phyloP scores from a whole-genome alignment of 2,329 filamentous ascomycete species.

The Fusarium neocosmosporiellum region DNA sequence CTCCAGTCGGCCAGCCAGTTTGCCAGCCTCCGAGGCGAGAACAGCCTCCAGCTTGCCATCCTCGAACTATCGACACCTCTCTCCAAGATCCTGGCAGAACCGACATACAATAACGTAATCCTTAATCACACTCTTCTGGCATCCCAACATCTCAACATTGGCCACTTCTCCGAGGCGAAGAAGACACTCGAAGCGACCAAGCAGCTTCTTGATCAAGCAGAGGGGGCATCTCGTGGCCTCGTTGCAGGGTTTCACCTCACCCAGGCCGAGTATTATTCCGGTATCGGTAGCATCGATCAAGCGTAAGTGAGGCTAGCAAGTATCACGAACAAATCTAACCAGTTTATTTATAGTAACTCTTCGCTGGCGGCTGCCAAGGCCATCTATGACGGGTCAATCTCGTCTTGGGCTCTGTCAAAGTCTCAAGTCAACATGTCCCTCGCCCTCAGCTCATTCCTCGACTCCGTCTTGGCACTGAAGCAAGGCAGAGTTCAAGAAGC shows the following conservation, averaged over 20 bases:
- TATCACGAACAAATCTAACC: not conserved
- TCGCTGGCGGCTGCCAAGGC: slow-evolving; percentile 55
- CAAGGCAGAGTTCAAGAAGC: slow-evolving; percentile 69
- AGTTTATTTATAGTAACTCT: slow-evolving; percentile 41
- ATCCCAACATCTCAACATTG: slow-evolving; percentile 65
- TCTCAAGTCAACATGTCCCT: slow-evolving; percentile 47
- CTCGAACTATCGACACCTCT: slow-evolving; percentile 59
- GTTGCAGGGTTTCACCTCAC: slow-evolving; percentile 72
- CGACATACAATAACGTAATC: slow-evolving; percentile 55
- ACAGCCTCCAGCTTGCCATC: slow-evolving; percentile 57
- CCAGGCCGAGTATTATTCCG: slow-evolving; percentile 79
- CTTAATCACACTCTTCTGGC: slow-evolving; percentile 61
- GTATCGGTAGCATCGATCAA: slow-evolving; percentile 73
- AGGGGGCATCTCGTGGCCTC: slow-evolving; percentile 53
- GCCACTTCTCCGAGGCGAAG: slow-evolving; percentile 62
- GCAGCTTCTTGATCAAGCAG: slow-evolving; percentile 54
- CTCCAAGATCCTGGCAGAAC: slow-evolving; percentile 50
- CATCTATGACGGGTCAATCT: slow-evolving; percentile 45
- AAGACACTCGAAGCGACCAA: slow-evolving; percentile 68
- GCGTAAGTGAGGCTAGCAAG: slow-evolving; percentile 53
- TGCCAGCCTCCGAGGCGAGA: slow-evolving; percentile 62
- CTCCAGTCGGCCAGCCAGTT: slow-evolving; percentile 64
- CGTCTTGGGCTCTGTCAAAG: slow-evolving; percentile 50
- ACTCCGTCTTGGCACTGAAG: slow-evolving; percentile 74
- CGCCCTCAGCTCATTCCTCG: slow-evolving; percentile 60